Conservation (phyloP, 2,329 filamentous ascomycete genomes). For the Leptographium wingfieldii region DNA sequence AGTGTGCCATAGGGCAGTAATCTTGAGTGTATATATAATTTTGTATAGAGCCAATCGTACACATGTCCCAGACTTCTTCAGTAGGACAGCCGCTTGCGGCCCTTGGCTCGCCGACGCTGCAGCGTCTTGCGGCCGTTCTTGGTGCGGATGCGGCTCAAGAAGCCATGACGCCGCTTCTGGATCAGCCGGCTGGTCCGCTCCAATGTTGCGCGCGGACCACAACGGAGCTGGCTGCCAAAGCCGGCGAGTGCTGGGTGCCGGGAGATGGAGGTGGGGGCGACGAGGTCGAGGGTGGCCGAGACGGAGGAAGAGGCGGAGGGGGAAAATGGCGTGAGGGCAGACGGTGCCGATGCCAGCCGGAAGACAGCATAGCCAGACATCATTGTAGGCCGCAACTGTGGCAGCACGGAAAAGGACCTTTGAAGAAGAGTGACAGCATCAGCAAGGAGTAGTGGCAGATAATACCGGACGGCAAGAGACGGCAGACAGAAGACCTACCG, state of each 20-base stretch:
- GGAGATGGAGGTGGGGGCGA: constrained; percentile 33
- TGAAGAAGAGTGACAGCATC: not conserved
- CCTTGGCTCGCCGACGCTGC: constrained; percentile 38
- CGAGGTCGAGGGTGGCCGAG: constrained; percentile 26
- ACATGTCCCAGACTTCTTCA: not conserved
- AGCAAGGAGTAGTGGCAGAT: not conserved
- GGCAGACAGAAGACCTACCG: not conserved
- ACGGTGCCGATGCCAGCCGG: constrained; percentile 2
- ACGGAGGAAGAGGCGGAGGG: constrained; percentile 5
- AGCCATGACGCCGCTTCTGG: constrained; percentile 48
- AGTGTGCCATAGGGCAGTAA: not conserved
- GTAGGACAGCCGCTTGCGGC: constrained; percentile 29
- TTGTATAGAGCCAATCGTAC: not conserved
- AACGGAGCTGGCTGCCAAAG: constrained; percentile 35
- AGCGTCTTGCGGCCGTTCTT: constrained; percentile 41
- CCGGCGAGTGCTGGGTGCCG: constrained; percentile 38
- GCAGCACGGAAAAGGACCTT: constrained; percentile 19
- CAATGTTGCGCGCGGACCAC: constrained; percentile 47
- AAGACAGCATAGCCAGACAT: constrained; percentile 7
- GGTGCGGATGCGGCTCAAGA: constrained; percentile 36
- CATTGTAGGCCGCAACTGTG: constrained; percentile 9
- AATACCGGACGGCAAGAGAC: not conserved
- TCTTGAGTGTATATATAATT: not conserved
- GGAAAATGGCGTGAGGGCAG: not conserved
- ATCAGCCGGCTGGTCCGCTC: constrained; percentile 39